These are phyloP conservation scores for Yamadazyma friedrichii DNA, from an alignment of 1,139 yeast species.

Conservation along the genomic window DNA sequence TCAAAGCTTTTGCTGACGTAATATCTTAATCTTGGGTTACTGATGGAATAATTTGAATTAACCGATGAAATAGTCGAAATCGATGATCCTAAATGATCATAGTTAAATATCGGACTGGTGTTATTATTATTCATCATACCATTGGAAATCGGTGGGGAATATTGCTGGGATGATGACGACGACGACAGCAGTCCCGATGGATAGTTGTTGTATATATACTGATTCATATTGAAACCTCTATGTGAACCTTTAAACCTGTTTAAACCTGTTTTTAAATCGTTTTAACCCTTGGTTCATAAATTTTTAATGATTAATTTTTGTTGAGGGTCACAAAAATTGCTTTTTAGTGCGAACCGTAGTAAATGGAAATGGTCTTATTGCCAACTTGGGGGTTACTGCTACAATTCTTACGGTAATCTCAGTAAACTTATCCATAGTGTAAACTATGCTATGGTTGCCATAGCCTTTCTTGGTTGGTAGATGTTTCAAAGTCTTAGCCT, in stretches of 20 bases:
- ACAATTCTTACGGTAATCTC: too few species aligned
- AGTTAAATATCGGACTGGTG: slow-evolving; percentile 32
- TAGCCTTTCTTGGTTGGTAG: too few species aligned
- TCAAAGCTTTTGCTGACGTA: slow-evolving; percentile 61
- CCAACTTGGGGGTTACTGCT: too few species aligned
- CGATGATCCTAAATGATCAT: slow-evolving; percentile 20
- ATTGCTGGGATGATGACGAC: slow-evolving; percentile 19
- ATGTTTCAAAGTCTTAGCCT: too few species aligned
- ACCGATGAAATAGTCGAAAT: slow-evolving; percentile 13
- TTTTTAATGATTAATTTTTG: neutral
- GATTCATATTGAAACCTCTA: slow-evolving; percentile 17
- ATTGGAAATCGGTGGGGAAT: slow-evolving; percentile 29
- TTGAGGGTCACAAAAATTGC: neutral
- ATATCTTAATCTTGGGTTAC: slow-evolving; percentile 45
- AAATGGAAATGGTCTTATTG: too few species aligned
- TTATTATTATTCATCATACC: slow-evolving; percentile 13
- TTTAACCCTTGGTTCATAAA: too few species aligned
- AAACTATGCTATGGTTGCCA: too few species aligned
- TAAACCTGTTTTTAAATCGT: neutral
- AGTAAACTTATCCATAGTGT: too few species aligned
- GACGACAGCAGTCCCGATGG: slow-evolving; percentile 13
- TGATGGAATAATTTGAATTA: slow-evolving; percentile 34
- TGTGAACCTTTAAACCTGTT: neutral
- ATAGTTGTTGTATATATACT: slow-evolving; percentile 32
- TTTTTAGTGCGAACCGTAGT: neutral